These are phyloP conservation scores for Bocquillonia castaneifolia DNA, from an alignment of 441 rosid species.

Conservation along the genomic window DNA sequence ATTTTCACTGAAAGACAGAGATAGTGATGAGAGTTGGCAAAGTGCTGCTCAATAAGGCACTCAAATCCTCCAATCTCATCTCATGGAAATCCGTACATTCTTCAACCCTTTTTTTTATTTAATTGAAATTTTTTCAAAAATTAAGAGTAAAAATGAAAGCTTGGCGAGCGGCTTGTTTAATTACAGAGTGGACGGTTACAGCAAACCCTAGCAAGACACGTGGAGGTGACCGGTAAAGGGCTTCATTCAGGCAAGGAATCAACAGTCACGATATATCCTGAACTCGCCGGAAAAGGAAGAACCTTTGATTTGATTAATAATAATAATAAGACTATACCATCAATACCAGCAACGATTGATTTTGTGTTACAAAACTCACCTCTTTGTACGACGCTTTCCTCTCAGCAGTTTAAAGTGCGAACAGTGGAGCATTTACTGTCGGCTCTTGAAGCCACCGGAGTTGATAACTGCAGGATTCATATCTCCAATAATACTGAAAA, in stretches of 20 bases:
- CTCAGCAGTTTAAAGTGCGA: constrained; percentile 46
- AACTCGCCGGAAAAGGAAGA: constrained; percentile 61
- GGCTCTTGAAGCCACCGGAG: constrained; percentile 66
- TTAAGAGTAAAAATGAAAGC: too few species aligned
- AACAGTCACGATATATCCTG: constrained; percentile 58
- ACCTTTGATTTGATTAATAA: constrained; percentile 43
- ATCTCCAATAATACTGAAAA: constrained; percentile 25
- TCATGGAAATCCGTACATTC: constrained; percentile 49
- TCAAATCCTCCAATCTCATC: constrained; percentile 42
- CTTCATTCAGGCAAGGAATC: constrained; percentile 64
- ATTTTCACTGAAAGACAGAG: too few species aligned
- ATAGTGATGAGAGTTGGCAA: too few species aligned
- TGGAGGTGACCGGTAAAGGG: constrained; percentile 39
- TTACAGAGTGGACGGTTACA: constrained; percentile 51
- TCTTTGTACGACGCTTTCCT: constrained; percentile 63
- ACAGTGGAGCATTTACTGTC: constrained; percentile 89
- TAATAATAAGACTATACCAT: too few species aligned
- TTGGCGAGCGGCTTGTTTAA: background rate
- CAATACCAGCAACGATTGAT: constrained; percentile 63
- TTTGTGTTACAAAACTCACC: constrained; percentile 45
- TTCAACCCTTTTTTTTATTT: background rate
- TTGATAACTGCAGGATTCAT: constrained; percentile 73
- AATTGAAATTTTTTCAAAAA: background rate
- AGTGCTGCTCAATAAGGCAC: too few species aligned
- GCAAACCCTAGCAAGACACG: constrained; percentile 43